These are phyloP conservation scores for Metroxylon sagu DNA, from an alignment of 176 grass and related monocot genomes.

Conservation along the genomic window DNA sequence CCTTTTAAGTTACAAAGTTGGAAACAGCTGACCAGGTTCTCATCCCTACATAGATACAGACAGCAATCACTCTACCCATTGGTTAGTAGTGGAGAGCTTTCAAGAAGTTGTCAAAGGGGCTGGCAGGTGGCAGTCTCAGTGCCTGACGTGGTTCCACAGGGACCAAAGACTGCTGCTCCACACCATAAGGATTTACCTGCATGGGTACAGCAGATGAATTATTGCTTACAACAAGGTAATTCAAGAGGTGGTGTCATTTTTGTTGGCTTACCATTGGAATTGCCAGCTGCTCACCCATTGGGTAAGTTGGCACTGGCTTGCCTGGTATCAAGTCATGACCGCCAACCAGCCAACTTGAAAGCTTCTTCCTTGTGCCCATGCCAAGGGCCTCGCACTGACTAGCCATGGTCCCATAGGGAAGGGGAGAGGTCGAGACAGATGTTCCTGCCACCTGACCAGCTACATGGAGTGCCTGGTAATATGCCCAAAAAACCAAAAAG, in stretches of 20 bases:
- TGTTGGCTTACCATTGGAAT: conserved; percentile 40
- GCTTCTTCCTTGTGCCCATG: conserved; percentile 76
- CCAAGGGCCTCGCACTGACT: conserved; percentile 91
- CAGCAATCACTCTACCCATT: background rate
- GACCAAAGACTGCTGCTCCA: conserved; percentile 21
- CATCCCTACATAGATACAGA: background rate
- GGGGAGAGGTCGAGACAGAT: conserved; percentile 86
- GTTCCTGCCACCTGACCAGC: conserved; percentile 87
- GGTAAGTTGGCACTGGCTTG: conserved; percentile 31
- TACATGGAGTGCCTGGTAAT: conserved; percentile 80
- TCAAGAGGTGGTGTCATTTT: too few relatives aligned
- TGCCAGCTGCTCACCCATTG: conserved; percentile 26
- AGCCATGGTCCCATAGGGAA: conserved; percentile 87
- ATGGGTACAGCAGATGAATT: background rate
- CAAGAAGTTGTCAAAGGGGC: conserved; percentile 92
- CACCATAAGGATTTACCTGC: conserved; percentile 45
- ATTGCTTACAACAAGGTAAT: too few relatives aligned
- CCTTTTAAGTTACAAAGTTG: too few relatives aligned
- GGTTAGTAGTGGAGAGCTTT: conserved; percentile 29
- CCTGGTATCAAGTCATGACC: conserved; percentile 46
- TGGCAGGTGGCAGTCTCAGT: conserved; percentile 74
- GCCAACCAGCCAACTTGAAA: conserved; percentile 87
- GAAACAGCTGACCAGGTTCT: too few relatives aligned
- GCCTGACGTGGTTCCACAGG: conserved; percentile 32
- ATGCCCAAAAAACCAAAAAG: conserved; percentile 1